Base-by-base conservation (phyloP, 164 flowering plant genomes). In the Dillenia suffruticosa region DNA sequence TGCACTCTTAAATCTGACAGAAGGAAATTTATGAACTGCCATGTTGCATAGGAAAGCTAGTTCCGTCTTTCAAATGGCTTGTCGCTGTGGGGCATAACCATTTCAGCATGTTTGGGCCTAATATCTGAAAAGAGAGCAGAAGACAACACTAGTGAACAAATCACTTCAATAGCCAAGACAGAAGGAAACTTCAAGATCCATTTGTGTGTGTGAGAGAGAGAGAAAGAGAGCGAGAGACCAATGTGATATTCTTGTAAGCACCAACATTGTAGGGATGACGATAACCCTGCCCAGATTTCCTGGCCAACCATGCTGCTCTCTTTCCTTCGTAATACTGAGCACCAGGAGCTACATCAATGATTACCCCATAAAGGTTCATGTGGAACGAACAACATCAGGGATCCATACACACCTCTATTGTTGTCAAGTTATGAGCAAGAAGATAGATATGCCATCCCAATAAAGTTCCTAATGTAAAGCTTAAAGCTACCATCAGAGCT, bases 401-500 rank as follows among this genome's bases (percentile, higher is more conserved):
- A 2, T 24, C 9, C 58, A 10, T 55, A 58, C 59, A 2, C 72
- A 89, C 96, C 84, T 89, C 96, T 63, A 87, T 87, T 12, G 91
- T 87, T 46, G 96, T 87, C 96, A 82, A 74, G 54, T 89, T 90
- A 50, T 67, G 85, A 54, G 70, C 22, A 51, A 81, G 63, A 32
- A 90, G 91, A 73, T 76, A 85, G 66, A 84, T 66, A 76, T 87
- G 85, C 96, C 91, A 87, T 64, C 77, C 80, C 59, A 83, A 76
- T 48, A 89, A 76, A 63, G 79, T 79, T 62, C 81, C 84, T 12
- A 87, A 70, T n/a, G 70, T 72, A 55, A 76, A n/a, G 68, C 80
- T 69, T 67, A 87, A 71, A 51, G 63, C 68, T 54, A 67, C 10
- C 71, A 59, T 68, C 61, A 75, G n/a, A 5, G 66, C 22, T 19